Conservation (phyloP, 2,329 filamentous ascomycete genomes). For the Cercospora brassicicola region DNA sequence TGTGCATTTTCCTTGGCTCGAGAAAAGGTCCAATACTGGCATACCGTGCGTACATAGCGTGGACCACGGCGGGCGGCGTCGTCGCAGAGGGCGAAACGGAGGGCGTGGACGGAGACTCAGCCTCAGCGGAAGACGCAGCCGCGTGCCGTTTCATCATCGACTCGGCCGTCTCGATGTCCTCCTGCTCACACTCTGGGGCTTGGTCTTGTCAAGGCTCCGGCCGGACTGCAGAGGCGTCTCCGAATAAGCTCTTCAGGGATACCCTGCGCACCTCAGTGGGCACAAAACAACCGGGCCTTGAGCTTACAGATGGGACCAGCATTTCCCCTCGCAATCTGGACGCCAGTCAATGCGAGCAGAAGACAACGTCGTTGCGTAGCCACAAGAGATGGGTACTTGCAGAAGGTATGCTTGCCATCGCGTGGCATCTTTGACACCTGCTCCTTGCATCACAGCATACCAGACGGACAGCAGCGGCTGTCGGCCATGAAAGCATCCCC, state of each 20-base stretch:
- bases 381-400: conserved; percentile 21
- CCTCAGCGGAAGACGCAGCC: neutral
- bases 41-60: neutral
- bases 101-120: neutral
- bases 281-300: conserved; percentile 14
- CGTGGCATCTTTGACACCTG: conserved; percentile 30
- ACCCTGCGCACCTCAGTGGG: neutral
- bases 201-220: conserved; percentile 1
- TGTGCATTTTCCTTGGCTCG: neutral
- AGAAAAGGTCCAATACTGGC: neutral
- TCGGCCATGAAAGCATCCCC: conserved; percentile 28
- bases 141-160: neutral
- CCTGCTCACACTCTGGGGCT: neutral
- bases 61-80: neutral
- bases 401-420: conserved; percentile 25
- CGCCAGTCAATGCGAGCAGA: conserved; percentile 20
- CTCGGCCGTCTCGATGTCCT: neutral
- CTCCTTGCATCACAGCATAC: conserved; percentile 32
- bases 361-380: conserved; percentile 18
- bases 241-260: conserved; percentile 5
- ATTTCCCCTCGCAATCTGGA: conserved; percentile 11
- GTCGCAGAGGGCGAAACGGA: neutral
- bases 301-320: conserved; percentile 12
- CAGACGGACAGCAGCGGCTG: conserved; percentile 23
- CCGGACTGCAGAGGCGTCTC: conserved; percentile 4